Base-by-base conservation (phyloP, 2,329 filamentous ascomycete genomes). In the Fusarium chuoi region DNA sequence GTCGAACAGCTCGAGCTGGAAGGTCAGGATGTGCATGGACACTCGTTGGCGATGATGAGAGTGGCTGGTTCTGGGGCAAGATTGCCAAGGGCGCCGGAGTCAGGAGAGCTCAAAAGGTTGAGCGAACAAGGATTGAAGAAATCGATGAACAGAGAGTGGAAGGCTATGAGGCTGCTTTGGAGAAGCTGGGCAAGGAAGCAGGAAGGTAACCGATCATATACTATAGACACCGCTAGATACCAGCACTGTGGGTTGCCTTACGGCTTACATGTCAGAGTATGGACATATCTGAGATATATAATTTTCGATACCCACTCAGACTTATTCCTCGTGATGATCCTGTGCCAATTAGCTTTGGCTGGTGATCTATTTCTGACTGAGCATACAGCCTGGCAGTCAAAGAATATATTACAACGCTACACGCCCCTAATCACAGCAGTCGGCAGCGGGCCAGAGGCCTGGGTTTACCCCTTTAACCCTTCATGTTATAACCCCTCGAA, bases 1-100 rank as follows among this genome's bases (percentile, higher is more conserved):
- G 96, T 42, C 91, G 96, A 64, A 98, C 96, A 2, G 96, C 96
- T 2, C 89, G 95, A 80, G 96, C 94, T 0, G 94, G 93, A 3
- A 90, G 90, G 62, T 75, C 84, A 3, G 96, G 96, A 4, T 87
- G 90, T 54, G 94, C 96, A 2, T 98, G 95, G 94, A 98, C 95
- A 0, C 84, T 99, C 18, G 91, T 97, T 55, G 92, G 91, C 8
- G 92, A 95, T 76, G 88, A 89, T 6, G 95, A 99, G 83, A 95
- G 92, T 28, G 89, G 93, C 49, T 98, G 96, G 95, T 99, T 98
- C 83, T 95, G 94, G 89, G 92, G 93, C 67, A 93, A 93, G 76
- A 92, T 98, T 70, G 93, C 90, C 30, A 87, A 86, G 65, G 85
- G 91, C 9, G 81, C 83, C 65, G 85, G 89, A 13, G 80, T 89